Conservation (phyloP, 2,329 filamentous ascomycete species). For the Huntiella decipiens region DNA sequence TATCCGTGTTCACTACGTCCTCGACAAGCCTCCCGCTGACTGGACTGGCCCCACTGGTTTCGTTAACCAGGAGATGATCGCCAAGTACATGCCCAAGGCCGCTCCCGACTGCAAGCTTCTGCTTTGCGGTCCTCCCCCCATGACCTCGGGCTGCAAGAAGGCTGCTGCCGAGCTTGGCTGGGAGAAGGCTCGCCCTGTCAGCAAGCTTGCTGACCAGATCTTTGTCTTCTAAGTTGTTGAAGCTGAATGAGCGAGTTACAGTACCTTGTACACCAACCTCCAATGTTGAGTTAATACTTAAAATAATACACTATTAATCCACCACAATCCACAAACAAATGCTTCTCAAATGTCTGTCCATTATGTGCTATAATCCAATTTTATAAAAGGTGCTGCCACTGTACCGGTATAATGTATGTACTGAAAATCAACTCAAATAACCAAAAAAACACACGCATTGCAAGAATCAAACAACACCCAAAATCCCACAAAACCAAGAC, state of each 20-base stretch:
- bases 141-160: slow-evolving; percentile 97
- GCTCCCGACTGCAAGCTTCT: slow-evolving; percentile 81
- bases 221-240: slow-evolving; percentile 53
- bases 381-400: slow-evolving; percentile 7
- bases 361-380: neutral
- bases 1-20: slow-evolving; percentile 82
- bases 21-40: slow-evolving; percentile 83
- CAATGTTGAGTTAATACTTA: no score
- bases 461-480: slow-evolving; percentile 1
- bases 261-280: no score
- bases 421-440: neutral
- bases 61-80: slow-evolving; percentile 84
- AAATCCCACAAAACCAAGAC: neutral
- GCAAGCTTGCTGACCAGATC: slow-evolving; percentile 95
- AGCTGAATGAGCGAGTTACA: no score
- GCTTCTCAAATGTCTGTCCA: no score
- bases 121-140: slow-evolving; percentile 86
- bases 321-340: no score
- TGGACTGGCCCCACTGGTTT: slow-evolving; percentile 92
- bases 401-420: slow-evolving; percentile 2
- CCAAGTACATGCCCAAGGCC: slow-evolving; percentile 67
- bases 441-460: neutral
- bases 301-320: no score
- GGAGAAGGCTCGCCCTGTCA: slow-evolving; percentile 81
- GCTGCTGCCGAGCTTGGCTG: slow-evolving; percentile 73